phyloP scores from a whole-genome alignment of 352 stramenopile genomes.

The Heterotrichella gracilis region DNA sequence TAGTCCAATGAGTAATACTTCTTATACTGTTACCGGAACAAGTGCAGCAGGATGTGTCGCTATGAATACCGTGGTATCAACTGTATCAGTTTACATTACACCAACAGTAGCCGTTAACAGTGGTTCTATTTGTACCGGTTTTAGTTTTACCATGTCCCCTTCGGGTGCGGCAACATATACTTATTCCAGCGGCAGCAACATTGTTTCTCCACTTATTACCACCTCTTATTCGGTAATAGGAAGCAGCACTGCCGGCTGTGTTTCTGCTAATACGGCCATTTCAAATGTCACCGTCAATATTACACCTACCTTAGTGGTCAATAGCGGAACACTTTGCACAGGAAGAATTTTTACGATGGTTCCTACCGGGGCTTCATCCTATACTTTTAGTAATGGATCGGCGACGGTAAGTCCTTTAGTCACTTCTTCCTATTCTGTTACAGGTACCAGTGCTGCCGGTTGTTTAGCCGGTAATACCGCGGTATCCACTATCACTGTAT shows the following conservation, averaged over 20 bases:
- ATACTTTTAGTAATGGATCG: background rate
- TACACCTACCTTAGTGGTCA: background rate
- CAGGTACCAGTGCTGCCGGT: background rate
- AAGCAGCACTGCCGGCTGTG: background rate
- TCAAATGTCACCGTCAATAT: background rate
- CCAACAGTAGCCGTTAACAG: background rate
- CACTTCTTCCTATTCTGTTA: background rate
- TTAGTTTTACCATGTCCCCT: background rate
- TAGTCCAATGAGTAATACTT: background rate
- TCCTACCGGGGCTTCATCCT: background rate
- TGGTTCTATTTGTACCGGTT: background rate
- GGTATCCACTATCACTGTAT: background rate
- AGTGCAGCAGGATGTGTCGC: background rate
- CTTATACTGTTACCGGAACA: background rate
- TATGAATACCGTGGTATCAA: background rate
- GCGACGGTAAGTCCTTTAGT: background rate
- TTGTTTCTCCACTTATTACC: background rate
- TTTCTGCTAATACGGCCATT: background rate
- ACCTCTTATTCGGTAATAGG: background rate
- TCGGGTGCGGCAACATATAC: background rate
- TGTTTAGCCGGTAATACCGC: background rate
- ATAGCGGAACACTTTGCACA: background rate
- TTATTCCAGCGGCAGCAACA: background rate
- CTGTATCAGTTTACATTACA: background rate
- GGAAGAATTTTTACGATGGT: background rate